phyloP scores from a whole-genome alignment of 2,329 filamentous ascomycete species.

The Cadophora sp. region DNA sequence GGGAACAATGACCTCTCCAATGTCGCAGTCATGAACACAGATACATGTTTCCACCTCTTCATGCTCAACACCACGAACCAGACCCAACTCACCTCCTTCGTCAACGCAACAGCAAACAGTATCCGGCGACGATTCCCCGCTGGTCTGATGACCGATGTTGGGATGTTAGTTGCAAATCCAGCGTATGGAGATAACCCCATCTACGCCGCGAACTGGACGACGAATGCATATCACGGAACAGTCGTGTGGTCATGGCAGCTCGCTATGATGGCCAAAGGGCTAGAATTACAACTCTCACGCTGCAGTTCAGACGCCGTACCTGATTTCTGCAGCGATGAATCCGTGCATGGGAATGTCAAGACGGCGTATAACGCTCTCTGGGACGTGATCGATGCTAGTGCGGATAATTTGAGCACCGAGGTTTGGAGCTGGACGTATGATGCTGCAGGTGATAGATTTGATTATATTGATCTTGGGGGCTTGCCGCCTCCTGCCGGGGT shows the following conservation, averaged over 20 bases:
- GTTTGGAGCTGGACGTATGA: slow-evolving; percentile 69
- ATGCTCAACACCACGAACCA: slow-evolving; percentile 66
- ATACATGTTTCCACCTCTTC: slow-evolving; percentile 69
- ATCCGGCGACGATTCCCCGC: slow-evolving; percentile 64
- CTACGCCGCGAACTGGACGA: slow-evolving; percentile 60
- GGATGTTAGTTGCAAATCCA: slow-evolving; percentile 66
- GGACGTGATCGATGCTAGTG: slow-evolving; percentile 65
- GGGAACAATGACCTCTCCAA: slow-evolving; percentile 56
- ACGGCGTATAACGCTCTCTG: slow-evolving; percentile 65
- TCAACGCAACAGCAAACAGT: slow-evolving; percentile 63
- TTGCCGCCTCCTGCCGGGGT: slow-evolving; percentile 55
- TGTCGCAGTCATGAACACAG: slow-evolving; percentile 67
- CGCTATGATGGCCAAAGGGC: slow-evolving; percentile 67
- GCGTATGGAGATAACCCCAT: slow-evolving; percentile 57
- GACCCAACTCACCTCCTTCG: slow-evolving; percentile 59
- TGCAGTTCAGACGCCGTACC: slow-evolving; percentile 50
- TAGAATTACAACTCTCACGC: slow-evolving; percentile 62
- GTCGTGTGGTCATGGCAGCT: slow-evolving; percentile 72
- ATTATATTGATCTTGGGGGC: slow-evolving; percentile 57
- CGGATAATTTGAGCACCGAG: slow-evolving; percentile 58
- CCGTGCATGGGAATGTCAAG: slow-evolving; percentile 53
- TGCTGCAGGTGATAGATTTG: slow-evolving; percentile 47
- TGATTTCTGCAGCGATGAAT: slow-evolving; percentile 57
- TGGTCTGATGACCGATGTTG: slow-evolving; percentile 61
- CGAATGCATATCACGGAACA: slow-evolving; percentile 66